Conservation (phyloP, 306 rosid genomes). For the Quillaja saponaria region DNA sequence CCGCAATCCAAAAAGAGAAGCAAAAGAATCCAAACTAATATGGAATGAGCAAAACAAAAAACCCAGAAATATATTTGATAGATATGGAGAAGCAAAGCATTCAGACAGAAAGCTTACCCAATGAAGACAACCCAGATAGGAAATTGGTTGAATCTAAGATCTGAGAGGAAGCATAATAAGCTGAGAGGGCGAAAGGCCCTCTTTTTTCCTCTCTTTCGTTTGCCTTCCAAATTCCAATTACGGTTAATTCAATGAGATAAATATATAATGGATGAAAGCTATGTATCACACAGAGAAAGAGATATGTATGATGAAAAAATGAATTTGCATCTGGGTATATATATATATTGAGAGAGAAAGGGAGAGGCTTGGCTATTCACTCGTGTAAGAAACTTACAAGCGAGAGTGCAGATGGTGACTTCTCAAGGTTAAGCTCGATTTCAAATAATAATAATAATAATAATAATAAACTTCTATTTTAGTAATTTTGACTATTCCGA, state of each 20-base stretch:
- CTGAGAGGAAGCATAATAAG: slow-evolving; percentile 70
- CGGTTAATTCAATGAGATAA: slow-evolving; percentile 52
- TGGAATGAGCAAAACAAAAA: slow-evolving; percentile 27
- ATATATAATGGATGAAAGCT: slow-evolving; percentile 47
- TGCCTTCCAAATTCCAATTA: slow-evolving; percentile 46
- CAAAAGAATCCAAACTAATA: slow-evolving; percentile 20
- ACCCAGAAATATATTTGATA: slow-evolving; percentile 16
- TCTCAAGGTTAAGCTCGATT: slow-evolving; percentile 31
- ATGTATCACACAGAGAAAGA: slow-evolving; percentile 40
- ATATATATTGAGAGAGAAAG: slow-evolving; percentile 24
- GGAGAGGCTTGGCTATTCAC: slow-evolving; percentile 43
- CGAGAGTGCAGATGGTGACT: slow-evolving; percentile 55
- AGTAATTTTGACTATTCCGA: neutral
- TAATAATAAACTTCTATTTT: neutral
- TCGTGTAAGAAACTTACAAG: slow-evolving; percentile 49
- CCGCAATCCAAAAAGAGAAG: slow-evolving; percentile 35
- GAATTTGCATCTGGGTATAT: slow-evolving; percentile 42
- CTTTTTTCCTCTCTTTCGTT: slow-evolving; percentile 37
- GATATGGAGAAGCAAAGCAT: slow-evolving; percentile 22
- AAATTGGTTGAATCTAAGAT: slow-evolving; percentile 73
- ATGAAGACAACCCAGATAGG: slow-evolving; percentile 72
- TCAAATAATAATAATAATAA: slow-evolving; percentile 1
- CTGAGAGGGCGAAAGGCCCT: slow-evolving; percentile 92
- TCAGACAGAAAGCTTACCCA: slow-evolving; percentile 45
- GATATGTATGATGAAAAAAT: slow-evolving; percentile 46